Evolutionary conservation across 345 rosid genomes (phyloP), one percentile per base, ranked within the genome.

Genomic region (Carallia brachiata): DNA sequence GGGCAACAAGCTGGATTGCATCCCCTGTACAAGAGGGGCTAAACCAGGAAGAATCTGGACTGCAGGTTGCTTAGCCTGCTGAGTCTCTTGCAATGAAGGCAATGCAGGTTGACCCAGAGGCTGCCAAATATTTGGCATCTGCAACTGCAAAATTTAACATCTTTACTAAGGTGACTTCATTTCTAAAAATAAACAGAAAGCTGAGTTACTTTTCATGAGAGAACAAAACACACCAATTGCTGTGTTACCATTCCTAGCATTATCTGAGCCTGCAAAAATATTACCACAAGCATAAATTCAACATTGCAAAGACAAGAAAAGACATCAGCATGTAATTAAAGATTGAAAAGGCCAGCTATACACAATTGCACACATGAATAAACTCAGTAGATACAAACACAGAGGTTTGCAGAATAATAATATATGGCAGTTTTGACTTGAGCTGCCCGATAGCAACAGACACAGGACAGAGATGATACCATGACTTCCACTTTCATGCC

Each of bases 231-330:
- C 80, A 94, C 97, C 80, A 83, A 83, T 91, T 91, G 90, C 44
- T 89, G 85, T 55, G 89, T 70, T 69, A 87, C 97, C 86, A 91
- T 74, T 74, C 89, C 95, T 59, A 91, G 89, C 93, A 91, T 86
- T 83, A 91, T 85, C 65, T 94, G 97, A 5, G 90, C 97, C 97
- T 94, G 81, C 57, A 83, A 76, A 72, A n/a, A 13, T 28, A 32
- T 56, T 56, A 12, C 16, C 3, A 40, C 16, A 16, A 10, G 50
- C 2, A 40, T 68, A 44, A n/a, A 69, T 47, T 47, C 19, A 15
- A 44, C 1, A 1, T 12, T 44, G 16, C 1, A 13, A 44, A 12
- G 17, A 16, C 50, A 44, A 44, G 50, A 44, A 44, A 44, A 44
- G 16, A 44, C 50, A 44, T 44, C 50, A 44, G 16, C 8, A 12